Evolutionary conservation across 1,284 basidiomycete genomes (phyloP).

Genomic region (Violaceomyces palustris): DNA sequence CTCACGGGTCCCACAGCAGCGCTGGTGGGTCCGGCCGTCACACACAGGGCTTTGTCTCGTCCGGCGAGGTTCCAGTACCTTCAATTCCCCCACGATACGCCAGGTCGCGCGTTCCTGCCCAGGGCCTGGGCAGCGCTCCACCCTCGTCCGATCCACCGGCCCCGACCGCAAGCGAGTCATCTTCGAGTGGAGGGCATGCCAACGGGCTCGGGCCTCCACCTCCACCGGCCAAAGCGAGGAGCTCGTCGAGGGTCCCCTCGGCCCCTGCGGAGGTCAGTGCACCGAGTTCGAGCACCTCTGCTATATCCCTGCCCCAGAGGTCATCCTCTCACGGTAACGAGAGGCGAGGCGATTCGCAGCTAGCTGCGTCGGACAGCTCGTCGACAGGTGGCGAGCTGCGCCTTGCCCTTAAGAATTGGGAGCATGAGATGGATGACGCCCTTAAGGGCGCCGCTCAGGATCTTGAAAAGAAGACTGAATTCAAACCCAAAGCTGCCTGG

Average conservation of each 20-base stretch:
- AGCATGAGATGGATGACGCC: constrained; percentile 35
- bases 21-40: constrained; percentile 6
- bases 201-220: too few relatives aligned
- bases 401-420: constrained; percentile 26
- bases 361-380: too few relatives aligned
- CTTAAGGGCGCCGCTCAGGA: constrained; percentile 19
- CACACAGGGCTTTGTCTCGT: constrained; percentile 6
- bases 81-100: constrained; percentile 18
- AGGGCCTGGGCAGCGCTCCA: too few relatives aligned
- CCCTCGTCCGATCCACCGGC: too few relatives aligned
- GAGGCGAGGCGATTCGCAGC: too few relatives aligned
- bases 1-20: constrained; percentile 4
- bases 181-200: too few relatives aligned
- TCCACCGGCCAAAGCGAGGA: too few relatives aligned
- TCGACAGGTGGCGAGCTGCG: constrained; percentile 12
- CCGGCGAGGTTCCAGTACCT: constrained; percentile 13
- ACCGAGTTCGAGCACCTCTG: too few relatives aligned
- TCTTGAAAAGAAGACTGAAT: constrained; percentile 11
- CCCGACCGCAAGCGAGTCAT: too few relatives aligned
- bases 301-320: constrained; percentile 23
- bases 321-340: constrained; percentile 23
- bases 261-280: too few relatives aligned
- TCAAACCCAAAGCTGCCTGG: constrained; percentile 18
- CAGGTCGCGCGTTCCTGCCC: constrained; percentile 1
- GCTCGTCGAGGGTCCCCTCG: too few relatives aligned